Percentiles rank a stretch among this genome's conserved stretches.
phyloP scores from a whole-genome alignment of 176 grass and related monocot species.

The Avena atlantica region DNA sequence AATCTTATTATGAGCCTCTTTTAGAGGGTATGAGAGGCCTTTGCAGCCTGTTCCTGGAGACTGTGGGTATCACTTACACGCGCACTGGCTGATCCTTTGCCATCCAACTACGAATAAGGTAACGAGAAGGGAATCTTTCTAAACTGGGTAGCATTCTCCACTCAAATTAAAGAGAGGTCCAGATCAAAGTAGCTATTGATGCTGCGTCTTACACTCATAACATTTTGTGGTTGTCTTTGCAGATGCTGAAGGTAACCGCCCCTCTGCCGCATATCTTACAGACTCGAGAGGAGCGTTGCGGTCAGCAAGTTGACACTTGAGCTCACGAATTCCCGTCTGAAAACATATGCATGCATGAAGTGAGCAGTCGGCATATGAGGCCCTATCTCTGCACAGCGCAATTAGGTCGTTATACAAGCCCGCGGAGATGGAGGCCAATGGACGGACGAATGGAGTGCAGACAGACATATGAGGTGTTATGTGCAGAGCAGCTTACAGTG shows the following conservation, averaged over 20 bases:
- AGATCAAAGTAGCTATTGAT: neutral
- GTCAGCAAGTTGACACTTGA: conserved; percentile 28
- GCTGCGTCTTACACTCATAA: conserved; percentile 18
- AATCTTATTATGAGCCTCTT: conserved; percentile 19
- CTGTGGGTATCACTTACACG: conserved; percentile 87
- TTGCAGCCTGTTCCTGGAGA: conserved; percentile 84
- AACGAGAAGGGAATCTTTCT: conserved; percentile 14
- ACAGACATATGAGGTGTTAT: neutral
- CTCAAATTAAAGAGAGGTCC: neutral
- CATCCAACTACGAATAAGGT: conserved; percentile 83
- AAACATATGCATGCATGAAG: neutral
- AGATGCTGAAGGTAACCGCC: conserved; percentile 76
- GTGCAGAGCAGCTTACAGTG: neutral
- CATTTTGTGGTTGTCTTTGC: conserved; percentile 35
- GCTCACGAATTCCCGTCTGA: neutral
- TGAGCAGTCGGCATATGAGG: neutral
- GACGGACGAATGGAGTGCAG: neutral
- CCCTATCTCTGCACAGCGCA: neutral
- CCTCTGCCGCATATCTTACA: conserved; percentile 63
- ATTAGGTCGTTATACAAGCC: neutral
- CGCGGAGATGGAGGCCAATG: neutral
- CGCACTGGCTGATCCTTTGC: conserved; percentile 77
- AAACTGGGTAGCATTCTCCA: neutral
- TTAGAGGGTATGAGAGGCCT: conserved; percentile 85
- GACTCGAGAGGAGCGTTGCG: conserved; percentile 50